These are phyloP conservation scores for Leptographium radiaticola DNA, from an alignment of 2,329 filamentous ascomycete genomes.

Conservation along the genomic window DNA sequence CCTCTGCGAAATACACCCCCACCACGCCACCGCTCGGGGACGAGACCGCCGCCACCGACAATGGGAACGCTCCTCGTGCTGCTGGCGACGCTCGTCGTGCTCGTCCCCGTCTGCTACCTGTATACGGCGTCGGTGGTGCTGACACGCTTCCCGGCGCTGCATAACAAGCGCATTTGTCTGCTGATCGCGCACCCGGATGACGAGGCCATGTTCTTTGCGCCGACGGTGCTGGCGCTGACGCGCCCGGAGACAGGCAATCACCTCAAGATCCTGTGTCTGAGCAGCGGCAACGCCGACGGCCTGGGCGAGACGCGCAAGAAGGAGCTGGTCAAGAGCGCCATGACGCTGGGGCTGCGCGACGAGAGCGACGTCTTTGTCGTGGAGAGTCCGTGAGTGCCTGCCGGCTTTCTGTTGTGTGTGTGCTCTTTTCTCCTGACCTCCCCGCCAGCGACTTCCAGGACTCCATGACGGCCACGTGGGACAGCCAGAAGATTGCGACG, in stretches of 20 bases:
- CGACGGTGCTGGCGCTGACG: constrained; percentile 74
- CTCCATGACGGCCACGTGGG: constrained; percentile 74
- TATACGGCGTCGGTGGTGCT: constrained; percentile 34
- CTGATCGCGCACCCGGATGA: constrained; percentile 96
- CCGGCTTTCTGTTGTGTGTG: too few species aligned
- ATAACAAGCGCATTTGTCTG: constrained; percentile 77
- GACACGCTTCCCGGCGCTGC: constrained; percentile 49
- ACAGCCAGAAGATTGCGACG: constrained; percentile 52
- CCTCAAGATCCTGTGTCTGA: constrained; percentile 86
- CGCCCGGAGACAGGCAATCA: constrained; percentile 71
- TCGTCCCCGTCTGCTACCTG: constrained; percentile 36
- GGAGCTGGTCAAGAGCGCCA: constrained; percentile 71
- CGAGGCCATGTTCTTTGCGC: constrained; percentile 98
- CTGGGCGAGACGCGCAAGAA: constrained; percentile 70
- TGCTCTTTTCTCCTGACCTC: neutral
- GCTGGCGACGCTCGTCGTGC: constrained; percentile 25
- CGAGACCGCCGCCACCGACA: neutral
- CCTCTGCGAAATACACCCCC: too few species aligned
- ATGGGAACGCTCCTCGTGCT: constrained; percentile 5
- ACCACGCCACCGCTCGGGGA: neutral
- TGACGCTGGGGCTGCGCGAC: constrained; percentile 59
- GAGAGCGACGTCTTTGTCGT: constrained; percentile 77
- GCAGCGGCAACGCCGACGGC: constrained; percentile 79
- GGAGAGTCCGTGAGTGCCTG: constrained; percentile 50
- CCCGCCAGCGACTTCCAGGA: constrained; percentile 58